A percentile compares a stretch with the other conserved stretches of the same genome.
Conservation (phyloP, 345 rosid species). For the Carallia brachiata region DNA sequence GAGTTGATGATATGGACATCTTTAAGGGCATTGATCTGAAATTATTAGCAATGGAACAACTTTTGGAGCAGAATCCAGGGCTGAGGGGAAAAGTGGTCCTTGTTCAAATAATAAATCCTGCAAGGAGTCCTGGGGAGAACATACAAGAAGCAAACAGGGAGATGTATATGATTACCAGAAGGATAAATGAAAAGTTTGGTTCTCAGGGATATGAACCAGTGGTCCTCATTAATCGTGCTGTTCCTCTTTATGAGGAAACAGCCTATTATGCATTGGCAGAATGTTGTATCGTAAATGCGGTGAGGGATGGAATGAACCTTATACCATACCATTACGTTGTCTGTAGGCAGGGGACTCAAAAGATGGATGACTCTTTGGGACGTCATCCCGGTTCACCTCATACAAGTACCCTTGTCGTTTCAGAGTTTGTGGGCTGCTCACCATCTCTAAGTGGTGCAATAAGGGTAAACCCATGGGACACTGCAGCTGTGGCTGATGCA, state of each 20-base stretch:
- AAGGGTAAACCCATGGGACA: too few relatives aligned
- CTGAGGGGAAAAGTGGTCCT: constrained; percentile 37
- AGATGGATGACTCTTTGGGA: constrained; percentile 34
- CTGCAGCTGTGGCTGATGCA: too few relatives aligned
- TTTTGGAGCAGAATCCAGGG: constrained; percentile 28
- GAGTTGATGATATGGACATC: constrained; percentile 51
- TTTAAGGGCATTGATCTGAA: constrained; percentile 46
- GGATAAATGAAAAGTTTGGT: constrained; percentile 34
- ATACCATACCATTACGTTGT: constrained; percentile 41
- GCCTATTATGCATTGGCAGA: constrained; percentile 47
- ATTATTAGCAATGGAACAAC: constrained; percentile 41
- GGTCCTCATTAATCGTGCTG: not conserved
- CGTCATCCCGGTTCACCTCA: constrained; percentile 17
- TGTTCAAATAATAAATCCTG: constrained; percentile 47
- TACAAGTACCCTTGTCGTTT: constrained; percentile 41
- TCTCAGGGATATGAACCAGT: constrained; percentile 30
- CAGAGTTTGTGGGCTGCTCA: constrained; percentile 50
- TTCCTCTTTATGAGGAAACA: constrained; percentile 39
- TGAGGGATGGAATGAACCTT: constrained; percentile 49
- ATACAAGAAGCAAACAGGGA: constrained; percentile 36
- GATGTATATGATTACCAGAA: constrained; percentile 18
- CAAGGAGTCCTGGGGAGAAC: constrained; percentile 40
- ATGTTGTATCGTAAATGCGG: constrained; percentile 43
- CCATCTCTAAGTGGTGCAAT: too few relatives aligned
- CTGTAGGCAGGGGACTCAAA: constrained; percentile 42